Evolutionary conservation across 192 early-diverging fungal species (phyloP), one percentile per base, ranked within the genome.

Genomic region (Geranomyces variabilis): DNA sequence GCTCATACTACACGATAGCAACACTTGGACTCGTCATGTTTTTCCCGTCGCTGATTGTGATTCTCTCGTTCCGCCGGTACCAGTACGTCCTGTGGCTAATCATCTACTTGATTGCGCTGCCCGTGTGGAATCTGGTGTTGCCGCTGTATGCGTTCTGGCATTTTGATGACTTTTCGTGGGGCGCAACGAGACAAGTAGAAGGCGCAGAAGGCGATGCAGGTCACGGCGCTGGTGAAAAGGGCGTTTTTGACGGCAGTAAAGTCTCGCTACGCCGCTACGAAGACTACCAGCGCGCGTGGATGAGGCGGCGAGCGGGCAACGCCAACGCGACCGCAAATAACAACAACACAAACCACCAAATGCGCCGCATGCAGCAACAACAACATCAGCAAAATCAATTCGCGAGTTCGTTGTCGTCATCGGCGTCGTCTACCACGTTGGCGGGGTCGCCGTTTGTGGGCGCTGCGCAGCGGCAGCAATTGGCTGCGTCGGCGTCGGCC

Each of bases 111-210:
- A 73, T 87, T 31, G 92, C 92, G 13, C 82, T 97, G 41, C 95
- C 95, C 28, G 80, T 97, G 47, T 97, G 95, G 95, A 92, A 96
- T 67, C 85, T 97, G 15, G 81, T 97, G 31, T 81, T 97, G 36
- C 95, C 95, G 0, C 70, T 88, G 1, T 96, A 96, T 57, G 75
- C 74, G 15, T 84, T 84, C 71, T 86, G 84, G 84, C 67, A 86
- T 65, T 86, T 86, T 70, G 84, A 86, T 69, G 84, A 86, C 65
- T 86, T 86, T 65, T 79, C 76, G 8, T 41, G 44, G 67, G 67
- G 63, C 29, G 71, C 71, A 1, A 66, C 51, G 0, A 30, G 72
- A 19, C 55, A 61, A 46, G 51, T 58, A 47, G 49, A 44, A 15
- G 72, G 66, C 17, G 21, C 17, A 19, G 48, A 63, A 12, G 43